Evolutionary conservation across 1,139 yeast genomes (phyloP), one percentile per base, ranked within the genome.

Genomic region (Cylindricascospora bacillispora): DNA sequence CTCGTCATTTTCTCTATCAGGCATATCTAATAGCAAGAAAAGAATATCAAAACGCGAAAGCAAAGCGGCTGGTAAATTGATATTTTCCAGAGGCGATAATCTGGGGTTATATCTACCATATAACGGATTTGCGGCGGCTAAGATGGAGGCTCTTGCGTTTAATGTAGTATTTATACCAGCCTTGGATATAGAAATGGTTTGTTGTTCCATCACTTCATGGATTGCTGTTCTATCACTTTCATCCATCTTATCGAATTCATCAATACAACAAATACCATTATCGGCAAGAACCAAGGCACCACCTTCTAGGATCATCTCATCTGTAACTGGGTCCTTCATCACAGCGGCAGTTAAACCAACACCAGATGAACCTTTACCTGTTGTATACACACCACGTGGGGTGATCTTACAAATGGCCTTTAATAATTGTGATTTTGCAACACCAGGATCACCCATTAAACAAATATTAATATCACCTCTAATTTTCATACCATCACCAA

Each of bases 201-300:
- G 98, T 56, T 92, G 99, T 62, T 92, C 99, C 99, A 92, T 92
- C 26, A 92, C 99, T 64, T 89, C 98, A 58, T 89, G 98, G 51
- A 92, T 92, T 4, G 98, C 97, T 1, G 98, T 89, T 54, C 99
- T 70, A 57, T 92, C 98, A 37, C 70, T 61, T 55, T 92, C 99
- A 53, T 86, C 97, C 99, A 92, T 92, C 62, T 89, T 89, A 59
- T 89, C 99, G 54, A 89, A 89, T 62, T 89, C 99, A 70, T 89
- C 99, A 52, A 89, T 89, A 59, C 98, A 89, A 62, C 98, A 89
- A 41, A 92, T 79, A 55, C 99, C 99, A 51, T 89, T 86, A 59
- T 92, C 99, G 1, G 98, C 95, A 36, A 92, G 64, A 3, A 92
- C 98, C 36, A 92, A 65, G 0, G 98, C 98, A 59, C 99, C 99